phyloP scores from a whole-genome alignment of 768 basidiomycete species.

The Leccinum sublutescens region DNA sequence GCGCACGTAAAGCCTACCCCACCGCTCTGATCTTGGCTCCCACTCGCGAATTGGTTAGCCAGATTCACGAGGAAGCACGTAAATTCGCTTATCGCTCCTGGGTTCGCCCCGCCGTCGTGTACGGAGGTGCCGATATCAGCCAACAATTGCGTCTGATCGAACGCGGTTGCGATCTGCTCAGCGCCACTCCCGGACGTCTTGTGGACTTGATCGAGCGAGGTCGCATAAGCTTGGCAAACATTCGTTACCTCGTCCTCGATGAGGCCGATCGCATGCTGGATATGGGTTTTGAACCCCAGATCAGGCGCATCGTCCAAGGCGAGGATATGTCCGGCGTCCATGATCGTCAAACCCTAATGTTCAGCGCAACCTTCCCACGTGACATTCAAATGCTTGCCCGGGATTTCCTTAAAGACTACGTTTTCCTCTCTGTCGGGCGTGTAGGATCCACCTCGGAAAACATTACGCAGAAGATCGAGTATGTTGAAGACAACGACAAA shows the following conservation, averaged over 20 bases:
- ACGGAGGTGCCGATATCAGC: constrained; percentile 98
- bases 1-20: constrained; percentile 88
- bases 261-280: constrained; percentile 99
- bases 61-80: constrained; percentile 98
- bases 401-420: constrained; percentile 97
- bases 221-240: constrained; percentile 91
- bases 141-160: constrained; percentile 92
- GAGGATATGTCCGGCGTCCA: constrained; percentile 96
- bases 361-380: constrained; percentile 97
- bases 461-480: constrained; percentile 98
- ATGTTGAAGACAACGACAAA: constrained; percentile 96
- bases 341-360: constrained; percentile 98
- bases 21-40: constrained; percentile 97
- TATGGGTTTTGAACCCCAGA: constrained; percentile 99
- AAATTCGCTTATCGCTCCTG: constrained; percentile 99
- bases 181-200: constrained; percentile 95
- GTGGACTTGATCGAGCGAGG: constrained; percentile 99
- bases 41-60: constrained; percentile 97
- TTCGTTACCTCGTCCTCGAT: constrained; percentile 97
- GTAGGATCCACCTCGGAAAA: constrained; percentile 99
- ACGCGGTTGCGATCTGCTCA: constrained; percentile 94
- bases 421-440: constrained; percentile 97
- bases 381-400: constrained; percentile 97
- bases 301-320: constrained; percentile 94
- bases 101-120: constrained; percentile 98